These are phyloP conservation scores for Plectosphaerella cucumerina DNA, from an alignment of 2,329 filamentous ascomycete genomes.

Conservation along the genomic window DNA sequence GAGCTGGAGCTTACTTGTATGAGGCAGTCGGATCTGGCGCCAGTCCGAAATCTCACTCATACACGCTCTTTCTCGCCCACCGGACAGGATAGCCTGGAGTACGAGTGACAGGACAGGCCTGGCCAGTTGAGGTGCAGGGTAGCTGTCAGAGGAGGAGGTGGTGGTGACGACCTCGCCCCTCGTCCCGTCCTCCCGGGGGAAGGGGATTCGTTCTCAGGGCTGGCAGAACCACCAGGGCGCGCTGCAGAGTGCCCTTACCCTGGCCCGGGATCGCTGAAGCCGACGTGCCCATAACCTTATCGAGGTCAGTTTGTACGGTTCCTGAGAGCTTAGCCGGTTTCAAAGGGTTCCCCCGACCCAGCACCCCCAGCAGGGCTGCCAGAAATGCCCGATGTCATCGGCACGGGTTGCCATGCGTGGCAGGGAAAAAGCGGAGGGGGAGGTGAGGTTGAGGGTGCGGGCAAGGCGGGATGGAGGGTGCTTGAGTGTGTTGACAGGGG, in stretches of 20 bases:
- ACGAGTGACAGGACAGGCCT: too few species aligned
- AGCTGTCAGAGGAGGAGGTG: too few species aligned
- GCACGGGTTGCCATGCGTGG: neutral
- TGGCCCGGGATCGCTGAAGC: neutral
- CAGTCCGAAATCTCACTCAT: too few species aligned
- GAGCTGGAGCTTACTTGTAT: neutral
- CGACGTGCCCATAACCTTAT: neutral
- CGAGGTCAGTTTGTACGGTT: neutral
- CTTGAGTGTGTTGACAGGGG: slow-evolving; percentile 2
- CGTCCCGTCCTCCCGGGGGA: too few species aligned
- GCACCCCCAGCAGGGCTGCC: neutral
- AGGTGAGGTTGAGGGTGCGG: neutral
- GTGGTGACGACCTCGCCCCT: too few species aligned
- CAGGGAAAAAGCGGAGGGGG: neutral
- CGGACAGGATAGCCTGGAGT: too few species aligned
- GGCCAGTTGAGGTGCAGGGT: too few species aligned
- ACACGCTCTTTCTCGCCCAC: too few species aligned
- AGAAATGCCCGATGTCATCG: slow-evolving; percentile 3
- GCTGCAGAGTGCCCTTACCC: neutral
- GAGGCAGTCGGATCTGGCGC: neutral
- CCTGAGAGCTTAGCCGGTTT: slow-evolving; percentile 1
- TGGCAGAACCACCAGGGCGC: too few species aligned
- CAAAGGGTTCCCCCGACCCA: slow-evolving; percentile 1
- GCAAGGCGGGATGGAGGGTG: neutral
- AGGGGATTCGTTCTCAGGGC: too few species aligned